phyloP scores from a whole-genome alignment of 768 basidiomycete species.

The Clavulina sp. region DNA sequence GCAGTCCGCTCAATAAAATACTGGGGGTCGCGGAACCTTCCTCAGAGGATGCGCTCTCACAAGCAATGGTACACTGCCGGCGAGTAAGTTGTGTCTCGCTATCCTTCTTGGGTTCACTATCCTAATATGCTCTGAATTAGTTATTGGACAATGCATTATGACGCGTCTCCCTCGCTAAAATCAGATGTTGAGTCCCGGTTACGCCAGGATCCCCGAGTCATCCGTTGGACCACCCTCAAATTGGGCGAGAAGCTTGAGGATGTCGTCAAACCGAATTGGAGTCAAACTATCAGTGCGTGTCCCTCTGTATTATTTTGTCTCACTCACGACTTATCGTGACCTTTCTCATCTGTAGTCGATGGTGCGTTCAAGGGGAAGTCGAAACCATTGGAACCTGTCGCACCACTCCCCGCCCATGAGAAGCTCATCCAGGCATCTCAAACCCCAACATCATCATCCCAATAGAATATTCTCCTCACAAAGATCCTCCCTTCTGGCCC shows the following conservation, averaged over 20 bases:
- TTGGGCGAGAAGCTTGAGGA: slow-evolving; percentile 58
- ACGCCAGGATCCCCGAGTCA: slow-evolving; percentile 62
- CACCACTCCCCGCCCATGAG: too few species aligned
- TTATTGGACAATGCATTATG: slow-evolving; percentile 85
- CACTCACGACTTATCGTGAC: neutral
- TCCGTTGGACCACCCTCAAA: slow-evolving; percentile 69
- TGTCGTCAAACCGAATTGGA: slow-evolving; percentile 19
- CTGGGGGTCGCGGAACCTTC: slow-evolving; percentile 55
- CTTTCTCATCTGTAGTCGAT: neutral
- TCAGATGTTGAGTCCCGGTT: slow-evolving; percentile 46
- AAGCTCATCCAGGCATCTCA: too few species aligned
- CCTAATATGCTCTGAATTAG: slow-evolving; percentile 22
- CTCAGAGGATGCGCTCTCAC: slow-evolving; percentile 39
- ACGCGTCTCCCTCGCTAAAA: slow-evolving; percentile 60
- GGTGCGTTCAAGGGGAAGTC: neutral
- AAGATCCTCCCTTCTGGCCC: too few species aligned
- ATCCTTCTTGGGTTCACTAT: neutral
- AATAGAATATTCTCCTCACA: too few species aligned
- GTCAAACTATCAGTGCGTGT: neutral
- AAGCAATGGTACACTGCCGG: slow-evolving; percentile 38
- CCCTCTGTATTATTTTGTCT: neutral
- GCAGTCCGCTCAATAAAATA: slow-evolving; percentile 67
- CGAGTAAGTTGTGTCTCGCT: slow-evolving; percentile 42
- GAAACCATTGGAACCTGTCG: neutral
- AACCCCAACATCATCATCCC: too few species aligned